phyloP scores from a whole-genome alignment of 2,329 filamentous ascomycete species.

The Keithomyces neogunnii region DNA sequence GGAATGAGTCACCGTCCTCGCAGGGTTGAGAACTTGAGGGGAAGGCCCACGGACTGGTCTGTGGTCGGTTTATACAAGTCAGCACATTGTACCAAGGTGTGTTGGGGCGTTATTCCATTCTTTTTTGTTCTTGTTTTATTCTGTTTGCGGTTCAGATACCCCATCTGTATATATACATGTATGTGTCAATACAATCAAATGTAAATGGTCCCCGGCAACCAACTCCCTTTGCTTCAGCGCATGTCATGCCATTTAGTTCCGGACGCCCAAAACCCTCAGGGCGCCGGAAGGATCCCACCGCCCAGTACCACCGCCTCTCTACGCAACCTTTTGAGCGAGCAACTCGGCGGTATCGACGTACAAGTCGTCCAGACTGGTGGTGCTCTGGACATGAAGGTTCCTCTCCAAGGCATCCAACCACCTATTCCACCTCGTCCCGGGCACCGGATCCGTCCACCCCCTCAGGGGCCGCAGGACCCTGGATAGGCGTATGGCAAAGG shows the following conservation, averaged over 20 bases:
- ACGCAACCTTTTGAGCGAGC: conserved; percentile 15
- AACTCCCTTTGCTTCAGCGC: too few relatives aligned
- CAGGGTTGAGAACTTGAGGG: neutral
- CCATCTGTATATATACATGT: neutral
- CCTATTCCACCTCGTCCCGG: conserved; percentile 54
- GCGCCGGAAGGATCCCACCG: too few relatives aligned
- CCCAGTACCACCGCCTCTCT: neutral
- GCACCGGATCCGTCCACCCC: conserved; percentile 56
- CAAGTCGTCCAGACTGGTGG: conserved; percentile 52
- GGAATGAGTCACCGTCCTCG: neutral
- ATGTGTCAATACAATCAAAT: neutral
- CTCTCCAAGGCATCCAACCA: conserved; percentile 65
- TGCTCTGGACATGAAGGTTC: conserved; percentile 54
- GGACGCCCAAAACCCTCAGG: too few relatives aligned
- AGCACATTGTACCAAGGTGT: neutral
- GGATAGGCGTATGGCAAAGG: conserved; percentile 63
- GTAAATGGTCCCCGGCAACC: too few relatives aligned
- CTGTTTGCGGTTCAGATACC: neutral
- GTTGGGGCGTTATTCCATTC: too few relatives aligned
- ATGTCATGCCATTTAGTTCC: too few relatives aligned
- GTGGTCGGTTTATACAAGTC: neutral
- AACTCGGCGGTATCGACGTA: conserved; percentile 52
- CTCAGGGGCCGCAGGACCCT: conserved; percentile 56
- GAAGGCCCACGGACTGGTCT: neutral
- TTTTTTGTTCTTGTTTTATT: too few relatives aligned